Conservation (phyloP, 1,284 basidiomycete species). For the Cerioporus squamosus region DNA sequence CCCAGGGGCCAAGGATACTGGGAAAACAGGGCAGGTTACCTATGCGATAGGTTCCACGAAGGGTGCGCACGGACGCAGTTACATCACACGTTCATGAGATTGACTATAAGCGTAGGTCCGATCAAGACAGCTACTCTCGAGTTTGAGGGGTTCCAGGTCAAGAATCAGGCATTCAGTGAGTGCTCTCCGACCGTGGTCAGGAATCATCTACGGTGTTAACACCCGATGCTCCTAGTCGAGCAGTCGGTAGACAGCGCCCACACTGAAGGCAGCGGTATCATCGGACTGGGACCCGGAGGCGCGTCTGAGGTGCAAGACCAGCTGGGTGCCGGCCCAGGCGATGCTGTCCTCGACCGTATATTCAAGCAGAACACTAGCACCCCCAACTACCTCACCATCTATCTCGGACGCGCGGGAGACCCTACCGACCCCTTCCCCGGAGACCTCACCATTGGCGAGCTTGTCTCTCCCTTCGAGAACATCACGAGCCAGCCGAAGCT, state of each 20-base stretch:
- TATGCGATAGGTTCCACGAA: slow-evolving; percentile 56
- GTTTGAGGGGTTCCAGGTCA: slow-evolving; percentile 57
- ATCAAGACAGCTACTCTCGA: slow-evolving; percentile 56
- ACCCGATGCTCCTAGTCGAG: slow-evolving; percentile 23
- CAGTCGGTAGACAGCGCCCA: slow-evolving; percentile 30
- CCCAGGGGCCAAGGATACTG: slow-evolving; percentile 45
- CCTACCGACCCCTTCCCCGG: slow-evolving; percentile 38
- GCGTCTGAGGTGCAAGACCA: slow-evolving; percentile 34
- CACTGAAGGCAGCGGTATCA: slow-evolving; percentile 36
- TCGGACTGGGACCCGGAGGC: slow-evolving; percentile 44
- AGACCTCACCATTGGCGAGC: slow-evolving; percentile 42
- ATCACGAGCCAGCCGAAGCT: slow-evolving; percentile 42
- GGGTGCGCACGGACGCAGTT: slow-evolving; percentile 37
- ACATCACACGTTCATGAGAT: not conserved
- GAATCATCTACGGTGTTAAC: not conserved
- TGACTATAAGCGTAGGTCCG: slow-evolving; percentile 39
- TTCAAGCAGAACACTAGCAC: slow-evolving; percentile 60
- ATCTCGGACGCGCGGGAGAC: slow-evolving; percentile 39
- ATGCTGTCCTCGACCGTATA: slow-evolving; percentile 64
- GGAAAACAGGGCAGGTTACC: slow-evolving; percentile 44
- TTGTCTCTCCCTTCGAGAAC: slow-evolving; percentile 36
- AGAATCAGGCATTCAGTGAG: slow-evolving; percentile 68
- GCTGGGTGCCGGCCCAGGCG: slow-evolving; percentile 36
- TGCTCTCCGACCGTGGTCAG: slow-evolving; percentile 6
- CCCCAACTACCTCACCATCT: slow-evolving; percentile 60